phyloP scores from a whole-genome alignment of 2,329 filamentous ascomycete species.

The Clonostachys sp. region DNA sequence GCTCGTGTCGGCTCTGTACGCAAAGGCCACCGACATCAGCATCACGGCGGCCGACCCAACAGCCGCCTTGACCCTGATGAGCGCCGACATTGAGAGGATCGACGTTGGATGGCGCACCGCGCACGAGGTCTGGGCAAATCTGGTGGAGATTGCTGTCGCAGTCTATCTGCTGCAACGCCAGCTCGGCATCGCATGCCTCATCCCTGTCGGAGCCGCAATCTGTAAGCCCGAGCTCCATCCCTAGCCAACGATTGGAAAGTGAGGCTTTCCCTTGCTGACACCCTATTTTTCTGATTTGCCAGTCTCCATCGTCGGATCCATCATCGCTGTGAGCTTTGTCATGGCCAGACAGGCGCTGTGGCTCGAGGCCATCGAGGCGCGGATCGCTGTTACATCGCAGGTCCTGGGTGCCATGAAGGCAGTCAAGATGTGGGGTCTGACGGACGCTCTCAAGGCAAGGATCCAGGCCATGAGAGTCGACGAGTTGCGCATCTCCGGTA shows the following conservation, averaged over 20 bases:
- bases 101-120: slow-evolving; percentile 8
- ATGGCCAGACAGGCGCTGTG: slow-evolving; percentile 15
- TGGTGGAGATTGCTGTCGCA: slow-evolving; percentile 16
- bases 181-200: slow-evolving; percentile 36
- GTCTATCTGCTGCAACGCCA: slow-evolving; percentile 20
- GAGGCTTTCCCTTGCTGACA: not conserved
- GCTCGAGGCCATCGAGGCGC: slow-evolving; percentile 18
- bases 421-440: slow-evolving; percentile 22
- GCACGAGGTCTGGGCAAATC: slow-evolving; percentile 14
- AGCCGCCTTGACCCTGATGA: slow-evolving; percentile 15
- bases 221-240: slow-evolving; percentile 3
- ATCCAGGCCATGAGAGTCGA: slow-evolving; percentile 9
- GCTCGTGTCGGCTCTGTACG: slow-evolving; percentile 15
- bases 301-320: slow-evolving; percentile 14
- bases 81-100: slow-evolving; percentile 18
- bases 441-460: slow-evolving; percentile 5
- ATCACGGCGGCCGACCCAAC: slow-evolving; percentile 3
- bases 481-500: slow-evolving; percentile 11
- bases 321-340: slow-evolving; percentile 14
- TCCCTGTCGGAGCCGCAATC: slow-evolving; percentile 30
- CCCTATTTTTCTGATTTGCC: not conserved
- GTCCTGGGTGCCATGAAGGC: slow-evolving; percentile 21
- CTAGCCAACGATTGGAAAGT: too few species aligned
- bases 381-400: slow-evolving; percentile 15
- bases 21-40: slow-evolving; percentile 12